phyloP scores from a whole-genome alignment of 352 stramenopile species.

The Peronospora farinosa region DNA sequence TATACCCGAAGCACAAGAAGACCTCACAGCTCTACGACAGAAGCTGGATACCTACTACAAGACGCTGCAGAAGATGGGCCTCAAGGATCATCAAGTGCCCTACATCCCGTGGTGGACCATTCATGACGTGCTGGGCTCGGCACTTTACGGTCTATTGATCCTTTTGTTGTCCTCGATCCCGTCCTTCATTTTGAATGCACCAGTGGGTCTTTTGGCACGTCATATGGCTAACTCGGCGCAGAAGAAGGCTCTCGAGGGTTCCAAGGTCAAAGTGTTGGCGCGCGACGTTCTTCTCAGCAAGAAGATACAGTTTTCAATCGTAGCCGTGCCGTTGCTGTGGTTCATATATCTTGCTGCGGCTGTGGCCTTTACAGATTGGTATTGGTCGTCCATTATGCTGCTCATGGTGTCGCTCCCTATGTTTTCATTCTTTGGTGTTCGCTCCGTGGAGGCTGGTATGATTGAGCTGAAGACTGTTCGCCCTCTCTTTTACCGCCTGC shows the following conservation, averaged over 20 bases:
- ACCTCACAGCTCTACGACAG: conserved; percentile 55
- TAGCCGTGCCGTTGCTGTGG: conserved; percentile 86
- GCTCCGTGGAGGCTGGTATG: conserved; percentile 81
- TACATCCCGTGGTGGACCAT: conserved; percentile 86
- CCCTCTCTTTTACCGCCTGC: conserved; percentile 73
- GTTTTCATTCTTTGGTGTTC: conserved; percentile 86
- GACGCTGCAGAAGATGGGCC: conserved; percentile 78
- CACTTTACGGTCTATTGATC: conserved; percentile 77
- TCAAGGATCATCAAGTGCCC: conserved; percentile 88
- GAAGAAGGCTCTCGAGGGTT: conserved; percentile 79
- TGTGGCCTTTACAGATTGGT: conserved; percentile 78
- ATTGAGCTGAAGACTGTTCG: conserved; percentile 84
- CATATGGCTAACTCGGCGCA: conserved; percentile 68
- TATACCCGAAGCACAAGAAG: conserved; percentile 49
- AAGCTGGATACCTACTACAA: conserved; percentile 84
- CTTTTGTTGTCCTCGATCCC: conserved; percentile 87
- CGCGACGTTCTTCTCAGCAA: conserved; percentile 89
- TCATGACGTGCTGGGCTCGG: conserved; percentile 85
- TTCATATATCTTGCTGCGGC: conserved; percentile 81
- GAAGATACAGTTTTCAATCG: conserved; percentile 91
- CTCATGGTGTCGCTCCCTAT: conserved; percentile 77
- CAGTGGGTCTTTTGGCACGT: conserved; percentile 82
- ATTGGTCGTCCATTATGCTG: conserved; percentile 78
- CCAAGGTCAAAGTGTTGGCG: conserved; percentile 88
- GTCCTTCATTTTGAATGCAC: conserved; percentile 87